Evolutionary conservation across 2,329 filamentous ascomycete species (phyloP), one percentile per base, ranked within the genome.

Genomic region (Phaeophleospora eucalypticola): DNA sequence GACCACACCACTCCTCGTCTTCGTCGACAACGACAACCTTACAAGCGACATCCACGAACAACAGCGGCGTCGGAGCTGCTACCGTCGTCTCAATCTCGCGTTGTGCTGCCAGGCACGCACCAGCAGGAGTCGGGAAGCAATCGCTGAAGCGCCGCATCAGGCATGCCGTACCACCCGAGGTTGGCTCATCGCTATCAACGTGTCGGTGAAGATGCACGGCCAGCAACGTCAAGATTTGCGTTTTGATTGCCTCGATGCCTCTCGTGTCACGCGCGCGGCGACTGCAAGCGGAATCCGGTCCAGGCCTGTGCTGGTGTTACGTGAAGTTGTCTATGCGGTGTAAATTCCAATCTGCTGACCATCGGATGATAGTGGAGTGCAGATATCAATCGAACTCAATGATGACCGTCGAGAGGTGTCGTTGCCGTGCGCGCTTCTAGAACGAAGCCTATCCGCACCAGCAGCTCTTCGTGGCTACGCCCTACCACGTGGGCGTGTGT

Each of bases 191-290:
- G n/a, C n/a, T n/a, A n/a, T n/a, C n/a, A 34, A 46, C 7, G 41
- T 41, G 49, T 46, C 45, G 45, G 46, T 49, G 45, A 48, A 43
- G 44, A 16, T 34, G 14, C 34, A 9, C n/a, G 29, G 45, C 41
- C 44, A 46, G 49, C 49, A n/a, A 48, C 27, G 45, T 46, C 45
- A 34, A 35, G 4, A 17, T 51, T 43, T 27, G n/a, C n/a, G n/a
- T 29, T 7, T 29, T 29, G 24, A 41, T 38, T 49, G 36, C 29
- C 36, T 36, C 19, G 7, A 29, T 6, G n/a, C n/a, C n/a, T n/a
- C n/a, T n/a, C n/a, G n/a, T n/a, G n/a, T n/a, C n/a, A n/a, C n/a
- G n/a, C n/a, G n/a, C n/a, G n/a, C n/a, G n/a, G n/a, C n/a, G n/a
- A n/a, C n/a, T n/a, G n/a, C n/a, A n/a, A n/a, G n/a, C n/a, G n/a